Base-by-base conservation (phyloP, 257 asterid species). In the Plectranthus barbatus region DNA sequence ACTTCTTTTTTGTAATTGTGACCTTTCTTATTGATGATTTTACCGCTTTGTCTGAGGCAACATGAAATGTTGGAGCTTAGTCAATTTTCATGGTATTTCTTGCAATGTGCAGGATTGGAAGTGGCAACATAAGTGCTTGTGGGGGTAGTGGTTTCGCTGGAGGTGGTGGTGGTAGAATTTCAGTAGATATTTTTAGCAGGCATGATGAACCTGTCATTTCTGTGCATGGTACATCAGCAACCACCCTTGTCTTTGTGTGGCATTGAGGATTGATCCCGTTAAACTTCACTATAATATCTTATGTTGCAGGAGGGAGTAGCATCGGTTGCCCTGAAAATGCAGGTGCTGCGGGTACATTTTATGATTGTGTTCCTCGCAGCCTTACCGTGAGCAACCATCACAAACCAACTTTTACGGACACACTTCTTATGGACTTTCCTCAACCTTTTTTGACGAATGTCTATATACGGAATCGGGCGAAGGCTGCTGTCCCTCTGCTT, bases 281-380 rank as follows among this genome's bases (percentile, higher is more conserved):
- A 34, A 70, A 63, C 60, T 66, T 70, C 39, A 4, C 66, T 36
- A 39, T 58, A 57, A 39, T 73, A 68, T 72, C 66, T 47, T 24
- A 41, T 72, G 59, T 53, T 78, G 58, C 85, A 94, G 99, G 99
- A 66, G 99, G 99, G 64, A 85, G 78, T 78, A 94, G 99, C 75
- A 82, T 71, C 53, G 94, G 96, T 72, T 94, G 97, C 79, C 85
- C 79, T 17, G 92, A 84, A 65, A 94, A 94, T 84, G 92, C 99
- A 26, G 99, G 99, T 59, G 99, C 93, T 60, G 96, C 99, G 8
- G 99, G 99, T 68, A 94, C 97, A 64, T 81, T 87, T 78, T 94
- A 90, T 84, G 99, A 94, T 56, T 68, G 84, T 60, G 95, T 94
- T 77, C 88, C 96, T 10, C 94, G 95, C 55, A 90, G 92, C 77